Base-by-base conservation (phyloP, 2,329 filamentous ascomycete species). In the Cladorrhinum sp. region DNA sequence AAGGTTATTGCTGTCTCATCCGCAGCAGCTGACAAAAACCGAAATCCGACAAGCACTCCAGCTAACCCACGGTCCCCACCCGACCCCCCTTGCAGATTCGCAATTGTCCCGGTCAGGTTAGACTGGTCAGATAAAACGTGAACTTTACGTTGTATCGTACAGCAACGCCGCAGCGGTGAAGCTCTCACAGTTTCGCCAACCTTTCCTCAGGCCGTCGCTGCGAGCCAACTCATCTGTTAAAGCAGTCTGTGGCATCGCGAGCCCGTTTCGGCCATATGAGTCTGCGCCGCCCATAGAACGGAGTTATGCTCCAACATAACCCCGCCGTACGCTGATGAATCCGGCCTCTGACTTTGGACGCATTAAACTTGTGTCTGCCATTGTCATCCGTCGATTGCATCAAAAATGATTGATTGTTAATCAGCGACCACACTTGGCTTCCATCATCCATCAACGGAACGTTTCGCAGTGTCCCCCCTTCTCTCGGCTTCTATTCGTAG, bases 1-100 rank as follows among this genome's bases (percentile, higher is more conserved):
- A 64, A 49, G 65, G 64, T 59, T 67, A 20, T 48, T 28, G 36
- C 39, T 68, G 66, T 65, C 60, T 68, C 66, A 66, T 69, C 62
- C 64, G 62, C 66, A 65, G 66, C 67, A 69, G 67, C 67, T 69
- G 67, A 69, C 67, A 67, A 68, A 67, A 67, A 63, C 56, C 64
- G 62, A 66, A 62, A 67, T 62, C 67, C 67, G 64, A 66, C 61
- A 63, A 58, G 58, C 61, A 62, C 51, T 30, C 59, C 52, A 49
- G 28, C 18, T 24, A 30, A 30, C 39, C 55, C 24, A 51, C 21
- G 46, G 18, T 21, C 50, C 56, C 56, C 57, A 51, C 51, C 53
- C 49, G 53, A 23, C 18, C 49, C 55, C 33, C 30, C 46, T 53
- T 30, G n/a, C 26, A 55, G 51, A 60, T 60, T 64, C 63, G 62